phyloP scores from a whole-genome alignment of 805 yeast species.

The Kluyveromyces siamensis region DNA sequence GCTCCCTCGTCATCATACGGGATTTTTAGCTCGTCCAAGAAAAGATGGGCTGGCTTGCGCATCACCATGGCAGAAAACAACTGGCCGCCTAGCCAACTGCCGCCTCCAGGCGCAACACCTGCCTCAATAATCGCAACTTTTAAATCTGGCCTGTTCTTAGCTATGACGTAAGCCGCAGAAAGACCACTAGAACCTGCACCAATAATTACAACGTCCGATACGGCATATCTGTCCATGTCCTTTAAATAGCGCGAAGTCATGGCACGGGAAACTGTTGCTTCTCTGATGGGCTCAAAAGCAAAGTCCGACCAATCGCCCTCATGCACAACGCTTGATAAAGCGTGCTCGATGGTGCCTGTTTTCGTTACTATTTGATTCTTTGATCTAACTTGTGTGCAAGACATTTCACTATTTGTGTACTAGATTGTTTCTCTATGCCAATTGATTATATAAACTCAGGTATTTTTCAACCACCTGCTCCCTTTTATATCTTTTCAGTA shows the following conservation, averaged over 20 bases:
- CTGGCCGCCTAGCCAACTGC: conserved; percentile 73
- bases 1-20: conserved; percentile 74
- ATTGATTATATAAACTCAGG: too few relatives aligned
- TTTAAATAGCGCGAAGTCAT: conserved; percentile 69
- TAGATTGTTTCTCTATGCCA: too few relatives aligned
- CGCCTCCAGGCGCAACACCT: conserved; percentile 72
- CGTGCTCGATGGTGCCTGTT: conserved; percentile 11
- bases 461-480: too few relatives aligned
- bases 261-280: conserved; percentile 71
- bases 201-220: conserved; percentile 62
- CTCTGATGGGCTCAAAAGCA: conserved; percentile 64
- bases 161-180: conserved; percentile 66
- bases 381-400: too few relatives aligned
- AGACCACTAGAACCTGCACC: conserved; percentile 78
- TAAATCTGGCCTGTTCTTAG: conserved; percentile 65
- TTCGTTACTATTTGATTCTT: neutral
- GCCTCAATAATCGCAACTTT: conserved; percentile 69
- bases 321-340: conserved; percentile 25
- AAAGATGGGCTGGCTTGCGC: conserved; percentile 70
- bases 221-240: conserved; percentile 66
- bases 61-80: conserved; percentile 69
- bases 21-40: conserved; percentile 53
- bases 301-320: conserved; percentile 55
- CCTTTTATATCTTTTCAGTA: too few relatives aligned
- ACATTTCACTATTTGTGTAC: too few relatives aligned